Conservation (phyloP, 163 green algal species). For the Chlorella variabilis region DNA sequence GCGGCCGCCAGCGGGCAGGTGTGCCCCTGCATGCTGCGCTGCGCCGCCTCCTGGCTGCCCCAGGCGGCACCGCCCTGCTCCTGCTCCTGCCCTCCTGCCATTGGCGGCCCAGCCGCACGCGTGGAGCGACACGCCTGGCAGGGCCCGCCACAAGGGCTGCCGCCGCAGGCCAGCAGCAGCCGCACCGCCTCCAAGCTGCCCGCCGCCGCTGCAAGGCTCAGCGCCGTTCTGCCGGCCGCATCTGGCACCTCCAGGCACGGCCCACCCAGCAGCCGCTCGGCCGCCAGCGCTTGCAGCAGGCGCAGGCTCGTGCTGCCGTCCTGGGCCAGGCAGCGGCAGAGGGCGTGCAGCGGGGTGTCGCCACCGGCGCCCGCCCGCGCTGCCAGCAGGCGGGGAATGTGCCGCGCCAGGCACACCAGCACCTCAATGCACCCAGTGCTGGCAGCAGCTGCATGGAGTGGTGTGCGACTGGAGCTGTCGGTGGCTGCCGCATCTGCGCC, state of each 20-base stretch:
- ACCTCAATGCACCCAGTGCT: background rate
- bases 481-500: background rate
- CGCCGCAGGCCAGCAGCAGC: slow-evolving; percentile 8
- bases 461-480: background rate
- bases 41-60: background rate
- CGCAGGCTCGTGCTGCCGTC: background rate
- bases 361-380: background rate
- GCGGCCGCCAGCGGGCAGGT: background rate
- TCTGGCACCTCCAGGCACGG: background rate
- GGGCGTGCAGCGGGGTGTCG: background rate
- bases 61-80: no score
- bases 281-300: background rate
- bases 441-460: background rate
- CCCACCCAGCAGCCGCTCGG: background rate
- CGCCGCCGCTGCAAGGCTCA: background rate
- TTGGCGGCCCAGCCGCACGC: no score
- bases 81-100: no score
- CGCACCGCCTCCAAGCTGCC: background rate
- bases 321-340: background rate
- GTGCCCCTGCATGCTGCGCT: background rate
- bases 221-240: background rate
- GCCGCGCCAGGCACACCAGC: background rate
- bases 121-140: no score
- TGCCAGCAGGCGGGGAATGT: background rate
- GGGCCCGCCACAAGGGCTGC: background rate